A percentile compares a stretch with the other conserved stretches of the same genome.
Conservation (phyloP, 1,139 yeast species). For the Taiozyma sp. region DNA sequence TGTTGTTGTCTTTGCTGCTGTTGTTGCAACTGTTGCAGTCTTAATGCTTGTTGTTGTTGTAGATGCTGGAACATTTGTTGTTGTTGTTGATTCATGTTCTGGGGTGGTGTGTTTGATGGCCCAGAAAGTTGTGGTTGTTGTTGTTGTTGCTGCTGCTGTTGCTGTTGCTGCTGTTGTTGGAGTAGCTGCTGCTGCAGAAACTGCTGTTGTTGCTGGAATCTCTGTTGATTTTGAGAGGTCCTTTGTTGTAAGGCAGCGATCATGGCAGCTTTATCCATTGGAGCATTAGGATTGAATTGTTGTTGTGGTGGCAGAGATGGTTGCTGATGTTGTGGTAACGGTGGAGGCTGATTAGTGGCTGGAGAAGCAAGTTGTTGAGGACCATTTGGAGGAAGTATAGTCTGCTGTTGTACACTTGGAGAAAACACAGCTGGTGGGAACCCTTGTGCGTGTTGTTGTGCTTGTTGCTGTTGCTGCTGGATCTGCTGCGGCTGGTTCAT, state of each 20-base stretch:
- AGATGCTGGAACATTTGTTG: conserved; percentile 23
- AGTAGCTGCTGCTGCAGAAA: conserved; percentile 17
- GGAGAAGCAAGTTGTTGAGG: conserved; percentile 1
- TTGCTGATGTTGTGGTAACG: conserved; percentile 5
- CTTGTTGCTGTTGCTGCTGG: conserved; percentile 9
- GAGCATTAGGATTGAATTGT: conserved; percentile 16
- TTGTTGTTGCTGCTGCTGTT: conserved; percentile 21
- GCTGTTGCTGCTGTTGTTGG: conserved; percentile 18
- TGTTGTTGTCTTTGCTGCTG: conserved; percentile 19
- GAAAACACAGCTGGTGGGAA: conserved; percentile 24
- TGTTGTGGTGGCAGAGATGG: conserved; percentile 13
- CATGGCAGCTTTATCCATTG: conserved; percentile 31
- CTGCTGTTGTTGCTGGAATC: conserved; percentile 16
- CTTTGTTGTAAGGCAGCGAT: conserved; percentile 30
- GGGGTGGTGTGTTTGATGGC: conserved; percentile 2
- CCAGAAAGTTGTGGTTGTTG: conserved; percentile 14
- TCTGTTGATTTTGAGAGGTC: conserved; percentile 22
- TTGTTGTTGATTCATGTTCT: conserved; percentile 18
- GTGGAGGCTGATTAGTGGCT: conserved; percentile 7
- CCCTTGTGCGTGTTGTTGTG: conserved; percentile 13
- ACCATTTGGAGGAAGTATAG: conserved; percentile 10
- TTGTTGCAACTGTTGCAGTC: conserved; percentile 26
- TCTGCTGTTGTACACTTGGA: conserved; percentile 14
- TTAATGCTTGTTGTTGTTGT: conserved; percentile 27
- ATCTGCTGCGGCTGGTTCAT: conserved; percentile 3